phyloP scores from a whole-genome alignment of 495 filamentous ascomycete genomes.

The Penicillium paradoxum region DNA sequence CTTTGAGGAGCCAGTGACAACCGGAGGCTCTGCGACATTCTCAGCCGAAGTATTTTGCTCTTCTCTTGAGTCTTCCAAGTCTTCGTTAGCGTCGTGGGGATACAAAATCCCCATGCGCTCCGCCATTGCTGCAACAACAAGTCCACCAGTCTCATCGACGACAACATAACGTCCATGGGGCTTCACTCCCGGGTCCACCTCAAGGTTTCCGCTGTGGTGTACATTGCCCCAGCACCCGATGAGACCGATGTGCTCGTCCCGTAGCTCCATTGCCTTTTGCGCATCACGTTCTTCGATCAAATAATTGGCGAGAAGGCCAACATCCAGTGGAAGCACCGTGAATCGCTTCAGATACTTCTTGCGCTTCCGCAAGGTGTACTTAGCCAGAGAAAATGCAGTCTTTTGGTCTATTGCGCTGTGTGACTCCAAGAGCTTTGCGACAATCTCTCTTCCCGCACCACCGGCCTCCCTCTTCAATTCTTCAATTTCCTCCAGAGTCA shows the following conservation, averaged over 20 bases:
- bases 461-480: constrained; percentile 74
- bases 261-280: constrained; percentile 75
- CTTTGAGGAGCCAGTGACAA: constrained; percentile 10
- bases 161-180: constrained; percentile 76
- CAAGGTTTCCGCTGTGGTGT: constrained; percentile 42
- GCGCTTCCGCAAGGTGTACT: constrained; percentile 89
- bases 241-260: constrained; percentile 78
- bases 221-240: constrained; percentile 62
- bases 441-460: constrained; percentile 78
- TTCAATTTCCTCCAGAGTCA: constrained; percentile 86
- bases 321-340: constrained; percentile 75
- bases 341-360: constrained; percentile 90
- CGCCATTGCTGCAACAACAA: constrained; percentile 82
- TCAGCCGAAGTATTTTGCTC: constrained; percentile 12
- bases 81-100: constrained; percentile 36
- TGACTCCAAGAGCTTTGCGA: constrained; percentile 77
- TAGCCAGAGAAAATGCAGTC: constrained; percentile 85
- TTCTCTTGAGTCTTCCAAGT: constrained; percentile 27
- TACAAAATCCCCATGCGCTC: constrained; percentile 87
- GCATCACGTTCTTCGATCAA: constrained; percentile 73
- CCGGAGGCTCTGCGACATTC: constrained; percentile 8
- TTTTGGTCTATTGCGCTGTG: constrained; percentile 89
- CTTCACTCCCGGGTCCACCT: constrained; percentile 28
- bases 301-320: constrained; percentile 65
- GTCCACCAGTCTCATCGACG: constrained; percentile 83